phyloP scores from a whole-genome alignment of 345 rosid species.

The Pugionium dolabratum region DNA sequence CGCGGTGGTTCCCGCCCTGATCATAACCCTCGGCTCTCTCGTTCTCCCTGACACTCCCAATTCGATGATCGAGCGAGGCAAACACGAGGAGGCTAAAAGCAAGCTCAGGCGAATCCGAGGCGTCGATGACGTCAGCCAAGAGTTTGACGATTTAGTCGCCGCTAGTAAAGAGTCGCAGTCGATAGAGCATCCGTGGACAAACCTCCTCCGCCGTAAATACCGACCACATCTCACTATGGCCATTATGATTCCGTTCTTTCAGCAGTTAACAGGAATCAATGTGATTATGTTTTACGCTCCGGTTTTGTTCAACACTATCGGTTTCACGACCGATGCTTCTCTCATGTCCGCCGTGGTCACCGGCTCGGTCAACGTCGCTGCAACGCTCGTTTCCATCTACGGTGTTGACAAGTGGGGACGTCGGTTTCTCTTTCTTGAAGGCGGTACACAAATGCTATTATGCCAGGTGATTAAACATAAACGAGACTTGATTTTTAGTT shows the following conservation, averaged over 20 bases:
- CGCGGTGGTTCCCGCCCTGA: slow-evolving; percentile 54
- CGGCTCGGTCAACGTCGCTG: slow-evolving; percentile 36
- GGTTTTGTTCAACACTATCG: slow-evolving; percentile 44
- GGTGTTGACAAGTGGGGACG: slow-evolving; percentile 45
- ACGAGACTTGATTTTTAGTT: no score
- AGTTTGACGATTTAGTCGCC: slow-evolving; percentile 63
- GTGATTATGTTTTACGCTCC: slow-evolving; percentile 52
- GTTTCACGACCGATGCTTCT: slow-evolving; percentile 41
- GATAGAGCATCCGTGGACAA: slow-evolving; percentile 45
- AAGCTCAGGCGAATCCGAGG: slow-evolving; percentile 71
- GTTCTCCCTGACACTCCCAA: slow-evolving; percentile 93
- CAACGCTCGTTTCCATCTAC: slow-evolving; percentile 43
- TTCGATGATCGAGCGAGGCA: slow-evolving; percentile 90
- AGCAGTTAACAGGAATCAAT: slow-evolving; percentile 51
- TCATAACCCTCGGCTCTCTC: slow-evolving; percentile 73
- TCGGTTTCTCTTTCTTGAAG: slow-evolving; percentile 39
- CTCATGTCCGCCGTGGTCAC: slow-evolving; percentile 44
- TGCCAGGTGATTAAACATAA: slow-evolving; percentile 35
- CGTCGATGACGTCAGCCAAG: slow-evolving; percentile 64
- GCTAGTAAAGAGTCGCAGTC: slow-evolving; percentile 75
- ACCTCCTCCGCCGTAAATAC: slow-evolving; percentile 29
- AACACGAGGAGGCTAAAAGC: slow-evolving; percentile 55
- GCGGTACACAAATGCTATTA: slow-evolving; percentile 46
- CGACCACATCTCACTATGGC: slow-evolving; percentile 45
- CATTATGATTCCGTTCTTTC: slow-evolving; percentile 43